phyloP scores from a whole-genome alignment of 345 rosid genomes.

The Citropsis articulata region DNA sequence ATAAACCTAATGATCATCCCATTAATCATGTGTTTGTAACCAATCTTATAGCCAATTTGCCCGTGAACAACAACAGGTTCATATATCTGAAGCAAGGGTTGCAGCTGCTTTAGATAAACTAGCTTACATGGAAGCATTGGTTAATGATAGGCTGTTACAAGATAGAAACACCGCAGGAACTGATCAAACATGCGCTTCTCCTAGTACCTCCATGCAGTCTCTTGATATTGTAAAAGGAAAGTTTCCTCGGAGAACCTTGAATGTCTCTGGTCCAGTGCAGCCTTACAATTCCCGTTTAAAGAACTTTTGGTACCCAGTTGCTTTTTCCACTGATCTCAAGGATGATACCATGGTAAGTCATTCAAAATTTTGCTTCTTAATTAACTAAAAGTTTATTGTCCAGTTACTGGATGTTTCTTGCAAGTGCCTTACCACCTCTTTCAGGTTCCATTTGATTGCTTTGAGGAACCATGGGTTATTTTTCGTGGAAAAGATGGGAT shows the following conservation, averaged over 20 bases:
- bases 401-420: background rate
- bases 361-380: slow-evolving; percentile 1
- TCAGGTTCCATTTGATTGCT: slow-evolving; percentile 93
- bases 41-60: slow-evolving; percentile 12
- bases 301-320: slow-evolving; percentile 96
- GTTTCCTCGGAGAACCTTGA: slow-evolving; percentile 58
- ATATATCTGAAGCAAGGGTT: slow-evolving; percentile 95
- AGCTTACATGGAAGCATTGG: slow-evolving; percentile 92
- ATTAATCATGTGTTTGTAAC: background rate
- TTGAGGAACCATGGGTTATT: slow-evolving; percentile 94
- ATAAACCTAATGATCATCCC: background rate
- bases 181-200: slow-evolving; percentile 42
- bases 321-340: slow-evolving; percentile 80
- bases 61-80: slow-evolving; percentile 59
- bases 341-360: slow-evolving; percentile 78
- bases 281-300: slow-evolving; percentile 66
- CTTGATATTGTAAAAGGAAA: slow-evolving; percentile 39
- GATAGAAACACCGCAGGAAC: slow-evolving; percentile 46
- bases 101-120: slow-evolving; percentile 84
- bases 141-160: slow-evolving; percentile 71
- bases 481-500: slow-evolving; percentile 90
- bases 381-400: background rate
- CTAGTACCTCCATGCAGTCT: slow-evolving; percentile 45
- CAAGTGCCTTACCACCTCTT: slow-evolving; percentile 11
- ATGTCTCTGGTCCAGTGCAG: slow-evolving; percentile 91